Conservation (phyloP, 139 green algal genomes). For the Volvox africanus region DNA sequence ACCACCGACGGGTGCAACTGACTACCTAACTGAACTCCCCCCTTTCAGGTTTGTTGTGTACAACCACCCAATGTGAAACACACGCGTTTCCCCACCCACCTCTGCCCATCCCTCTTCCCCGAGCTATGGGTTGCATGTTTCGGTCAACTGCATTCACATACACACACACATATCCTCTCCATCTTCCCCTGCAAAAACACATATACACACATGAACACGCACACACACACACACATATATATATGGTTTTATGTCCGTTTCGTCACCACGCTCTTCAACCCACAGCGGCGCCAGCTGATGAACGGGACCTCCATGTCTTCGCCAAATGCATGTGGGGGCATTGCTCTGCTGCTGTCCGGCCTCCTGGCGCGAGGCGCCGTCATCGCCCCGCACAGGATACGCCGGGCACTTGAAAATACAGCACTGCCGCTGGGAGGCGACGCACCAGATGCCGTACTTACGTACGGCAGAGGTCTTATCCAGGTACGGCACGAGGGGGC, state of each 20-base stretch:
- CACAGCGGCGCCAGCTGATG: constrained; percentile 86
- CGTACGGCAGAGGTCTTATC: constrained; percentile 88
- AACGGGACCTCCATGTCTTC: constrained; percentile 90
- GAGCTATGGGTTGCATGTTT: neutral
- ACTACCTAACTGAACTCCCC: no score
- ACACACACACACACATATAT: neutral
- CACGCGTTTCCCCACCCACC: neutral
- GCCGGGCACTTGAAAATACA: constrained; percentile 86
- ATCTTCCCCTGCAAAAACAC: neutral
- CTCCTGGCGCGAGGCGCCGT: constrained; percentile 34
- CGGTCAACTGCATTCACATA: no score
- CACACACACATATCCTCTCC: neutral
- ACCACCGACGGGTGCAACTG: no score
- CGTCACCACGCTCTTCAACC: no score
- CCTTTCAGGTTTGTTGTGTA: no score
- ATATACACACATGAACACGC: neutral
- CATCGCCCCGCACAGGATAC: constrained; percentile 48
- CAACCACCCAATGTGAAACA: neutral
- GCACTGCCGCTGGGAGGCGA: constrained; percentile 56
- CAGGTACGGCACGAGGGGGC: constrained; percentile 65
- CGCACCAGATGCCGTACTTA: constrained; percentile 73
- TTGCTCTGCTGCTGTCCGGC: constrained; percentile 86
- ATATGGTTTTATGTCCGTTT: neutral
- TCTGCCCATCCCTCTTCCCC: neutral
- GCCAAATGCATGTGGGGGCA: constrained; percentile 81